Evolutionary conservation across 805 yeast species (phyloP).

Genomic region (Kodamaea lidongshanica): DNA sequence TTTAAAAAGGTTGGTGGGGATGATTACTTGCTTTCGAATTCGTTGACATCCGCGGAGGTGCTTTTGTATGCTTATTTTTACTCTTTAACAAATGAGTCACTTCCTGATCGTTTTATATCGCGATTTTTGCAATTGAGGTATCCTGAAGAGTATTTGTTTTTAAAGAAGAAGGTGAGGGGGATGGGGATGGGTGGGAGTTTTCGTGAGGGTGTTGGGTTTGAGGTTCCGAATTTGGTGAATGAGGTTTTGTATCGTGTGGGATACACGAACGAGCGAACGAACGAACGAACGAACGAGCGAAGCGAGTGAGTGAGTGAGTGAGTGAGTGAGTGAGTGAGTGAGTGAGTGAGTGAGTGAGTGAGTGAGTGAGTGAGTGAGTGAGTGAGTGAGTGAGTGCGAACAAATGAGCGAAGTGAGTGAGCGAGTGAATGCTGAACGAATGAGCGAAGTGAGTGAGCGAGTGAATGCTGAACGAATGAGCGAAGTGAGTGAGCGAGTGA

Average conservation of each 20-base stretch:
- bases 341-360: too few species aligned
- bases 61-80: constrained; percentile 35
- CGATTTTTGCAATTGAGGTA: constrained; percentile 27
- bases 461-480: too few species aligned
- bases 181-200: constrained; percentile 10
- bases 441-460: too few species aligned
- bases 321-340: too few species aligned
- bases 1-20: constrained; percentile 9
- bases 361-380: too few species aligned
- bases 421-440: too few species aligned
- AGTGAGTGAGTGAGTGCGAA: too few species aligned
- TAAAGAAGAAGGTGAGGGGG: constrained; percentile 8
- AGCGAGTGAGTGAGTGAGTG: too few species aligned
- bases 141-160: constrained; percentile 21
- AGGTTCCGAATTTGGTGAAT: constrained; percentile 32
- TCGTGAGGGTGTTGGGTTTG: constrained; percentile 20
- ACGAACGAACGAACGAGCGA: too few species aligned
- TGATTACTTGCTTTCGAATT: constrained; percentile 8
- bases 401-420: too few species aligned
- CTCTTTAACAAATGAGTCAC: constrained; percentile 22
- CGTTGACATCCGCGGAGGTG: constrained; percentile 24
- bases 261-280: too few species aligned
- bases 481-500: too few species aligned
- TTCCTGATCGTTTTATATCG: constrained; percentile 39
- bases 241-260: constrained; percentile 21